Base-by-base conservation (phyloP, 1,284 basidiomycete genomes). In the Moniliophthora roreri region DNA sequence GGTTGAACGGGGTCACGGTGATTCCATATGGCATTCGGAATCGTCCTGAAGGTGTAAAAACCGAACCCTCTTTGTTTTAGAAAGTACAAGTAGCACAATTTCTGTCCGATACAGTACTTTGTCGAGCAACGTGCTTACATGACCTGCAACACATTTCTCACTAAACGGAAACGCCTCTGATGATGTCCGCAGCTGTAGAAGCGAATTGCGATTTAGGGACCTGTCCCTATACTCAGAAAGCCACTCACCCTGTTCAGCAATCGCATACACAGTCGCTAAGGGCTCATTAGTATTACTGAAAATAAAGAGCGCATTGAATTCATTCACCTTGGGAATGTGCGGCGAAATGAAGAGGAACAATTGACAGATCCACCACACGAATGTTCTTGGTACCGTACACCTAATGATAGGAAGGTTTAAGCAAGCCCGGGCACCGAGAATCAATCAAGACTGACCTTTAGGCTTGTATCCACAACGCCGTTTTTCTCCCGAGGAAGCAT, bases 401-500 rank as follows among this genome's bases (percentile, higher is more conserved):
- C 69, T 71, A 34, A 35, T 11, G 47, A 45, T 20, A 13, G 15
- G 39, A 37, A 28, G 10, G n/a, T 47, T 18, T 28, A 18, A 15
- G 13, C 4, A n/a, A n/a, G n/a, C n/a, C n/a, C n/a, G n/a, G n/a
- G n/a, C n/a, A n/a, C n/a, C n/a, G 24, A 16, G 40, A 13, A 34
- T 4, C 0, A 78, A 44, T 26, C 1, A 2, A 9, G 7, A 18
- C 67, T 61, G 32, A 85, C 72, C 58, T 76, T 75, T 8, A 71
- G 52, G 1, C 60, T 60, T 1, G 65, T 59, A 50, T 70, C 67
- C 8, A 74, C 72, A 10, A 71, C 85, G 54, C 85, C 86, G 28
- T 79, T 78, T 52, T 77, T 69, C 23, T 76, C 73, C 37, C 71
- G 64, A 11, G 85, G 85, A 38, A 87, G 70, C 85, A 87, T 87